These are phyloP conservation scores for Annulohypoxylon nitens DNA, from an alignment of 495 filamentous ascomycete species.

Conservation along the genomic window DNA sequence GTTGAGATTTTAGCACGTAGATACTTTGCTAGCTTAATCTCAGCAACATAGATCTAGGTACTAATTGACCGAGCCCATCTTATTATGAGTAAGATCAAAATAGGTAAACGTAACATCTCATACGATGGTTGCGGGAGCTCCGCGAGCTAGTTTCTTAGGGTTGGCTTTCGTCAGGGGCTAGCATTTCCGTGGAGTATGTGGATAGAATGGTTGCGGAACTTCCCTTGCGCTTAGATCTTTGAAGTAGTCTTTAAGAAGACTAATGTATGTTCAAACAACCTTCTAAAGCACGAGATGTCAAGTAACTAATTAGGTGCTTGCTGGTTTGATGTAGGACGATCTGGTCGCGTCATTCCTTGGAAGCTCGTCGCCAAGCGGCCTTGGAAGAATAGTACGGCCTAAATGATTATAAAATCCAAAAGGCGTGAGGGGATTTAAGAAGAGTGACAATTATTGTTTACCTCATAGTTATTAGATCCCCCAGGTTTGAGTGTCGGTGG, in stretches of 20 bases:
- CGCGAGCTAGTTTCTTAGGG: neutral
- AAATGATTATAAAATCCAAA: neutral
- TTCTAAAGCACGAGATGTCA: neutral
- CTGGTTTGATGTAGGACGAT: neutral
- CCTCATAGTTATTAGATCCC: slow-evolving; percentile 30
- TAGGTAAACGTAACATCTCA: neutral
- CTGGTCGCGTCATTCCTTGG: slow-evolving; percentile 17
- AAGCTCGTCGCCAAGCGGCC: slow-evolving; percentile 21
- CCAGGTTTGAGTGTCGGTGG: slow-evolving; percentile 3
- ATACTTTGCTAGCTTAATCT: neutral
- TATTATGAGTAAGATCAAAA: neutral
- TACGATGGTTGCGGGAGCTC: neutral
- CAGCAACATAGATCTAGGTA: slow-evolving; percentile 5
- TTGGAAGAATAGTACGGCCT: neutral
- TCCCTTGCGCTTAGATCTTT: slow-evolving; percentile 3
- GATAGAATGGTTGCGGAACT: neutral
- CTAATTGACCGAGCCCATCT: neutral
- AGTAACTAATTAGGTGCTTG: no score
- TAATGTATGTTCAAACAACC: neutral
- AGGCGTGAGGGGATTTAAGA: slow-evolving; percentile 7
- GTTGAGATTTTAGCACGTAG: neutral
- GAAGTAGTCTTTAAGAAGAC: neutral
- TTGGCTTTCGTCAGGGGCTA: slow-evolving; percentile 6
- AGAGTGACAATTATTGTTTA: slow-evolving; percentile 17
- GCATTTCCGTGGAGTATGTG: slow-evolving; percentile 12